Evolutionary conservation across 441 rosid species (phyloP), one percentile per base, ranked within the genome.

Genomic region (Geranium incanum): DNA sequence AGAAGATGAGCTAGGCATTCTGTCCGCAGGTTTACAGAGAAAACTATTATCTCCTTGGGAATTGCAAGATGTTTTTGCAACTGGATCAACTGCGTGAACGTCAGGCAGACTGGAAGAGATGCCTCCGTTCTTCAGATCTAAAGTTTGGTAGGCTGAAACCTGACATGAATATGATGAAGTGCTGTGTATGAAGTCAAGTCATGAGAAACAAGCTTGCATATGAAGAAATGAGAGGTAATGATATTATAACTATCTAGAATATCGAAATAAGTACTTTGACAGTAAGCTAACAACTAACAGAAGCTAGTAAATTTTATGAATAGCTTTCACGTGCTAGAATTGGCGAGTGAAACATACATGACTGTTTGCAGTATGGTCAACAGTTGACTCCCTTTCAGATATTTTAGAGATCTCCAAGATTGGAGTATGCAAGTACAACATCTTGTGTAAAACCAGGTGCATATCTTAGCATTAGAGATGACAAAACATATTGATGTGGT

Each of bases 81-180:
- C 78, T 78, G 81, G 74, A 84, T 85, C 81, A 74, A 59, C 60
- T 71, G 77, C 79, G 70, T 85, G 79, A 78, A 78, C 68, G 77
- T 81, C 81, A 70, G 69, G 81, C 75, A 80, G 55, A 77, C 71
- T 75, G 64, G 38, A 16, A 45, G 84, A 57, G 68, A 76, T 75
- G 45, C 77, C 86, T 82, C 81, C 87, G 69, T 48, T 84, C 76
- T 79, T 76, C 77, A 75, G 41, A 76, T 76, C 74, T 73, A 82
- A 82, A 75, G 77, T 70, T 72, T 66, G 81, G 72, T 66, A 75
- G 62, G 72, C 72, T 69, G 69, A 82, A 78, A 73, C 82, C 84
- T 81, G 82, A 66, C 67, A 64, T 45, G 75, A 60, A 63, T 66
- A 64, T 21, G 64, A 50, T 63, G 45, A 59, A 68, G 50, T 63